Base-by-base conservation (phyloP, 345 rosid species). In the Hypericum androsaemum region DNA sequence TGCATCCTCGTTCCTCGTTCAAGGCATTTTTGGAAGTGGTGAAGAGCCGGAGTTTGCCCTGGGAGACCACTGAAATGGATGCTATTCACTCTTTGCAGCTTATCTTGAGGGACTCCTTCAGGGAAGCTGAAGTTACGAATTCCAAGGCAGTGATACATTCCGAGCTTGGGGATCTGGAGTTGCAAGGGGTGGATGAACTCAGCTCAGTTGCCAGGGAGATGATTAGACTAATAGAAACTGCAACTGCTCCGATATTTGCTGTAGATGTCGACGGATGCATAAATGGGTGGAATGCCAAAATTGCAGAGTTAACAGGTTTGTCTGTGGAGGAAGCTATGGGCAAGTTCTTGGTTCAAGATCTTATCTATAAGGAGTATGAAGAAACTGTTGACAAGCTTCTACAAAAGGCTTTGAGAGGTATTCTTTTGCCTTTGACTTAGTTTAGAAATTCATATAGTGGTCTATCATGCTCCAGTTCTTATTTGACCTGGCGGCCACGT, bases 61-160 rank as follows among this genome's bases (percentile, higher is more conserved):
- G 95, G 97, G 99, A 94, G 67, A 77, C 76, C 56, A 89, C 94
- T 12, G 99, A 94, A 75, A 85, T 94, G 97, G 99, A 94, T 68
- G 99, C 97, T n/a, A 88, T 94, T 61, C 99, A 88, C 64, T 88
- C 99, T n/a, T 66, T 88, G 70, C 99, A 88, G 79, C 89, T 94
- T 55, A 94, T 94, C 68, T 59, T 94, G 57, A 77, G 97, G 53
- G 99, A 94, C 70, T 83, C 95, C 8, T 92, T 81, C 61, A 83
- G 62, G 68, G 90, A 88, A 22, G 68, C 82, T 10, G 94, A 83
- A 69, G 77, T 81, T 28, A 74, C 76, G 69, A 79, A 86, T 72
- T 76, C 94, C 52, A 85, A 81, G 76, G 83, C 77, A 28, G 72
- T 75, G 44, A 67, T 72, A 47, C 69, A 54, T 68, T 64, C 86